These are phyloP conservation scores for Kregervanrija pseudodelftensis DNA, from an alignment of 805 yeast species.

Conservation along the genomic window DNA sequence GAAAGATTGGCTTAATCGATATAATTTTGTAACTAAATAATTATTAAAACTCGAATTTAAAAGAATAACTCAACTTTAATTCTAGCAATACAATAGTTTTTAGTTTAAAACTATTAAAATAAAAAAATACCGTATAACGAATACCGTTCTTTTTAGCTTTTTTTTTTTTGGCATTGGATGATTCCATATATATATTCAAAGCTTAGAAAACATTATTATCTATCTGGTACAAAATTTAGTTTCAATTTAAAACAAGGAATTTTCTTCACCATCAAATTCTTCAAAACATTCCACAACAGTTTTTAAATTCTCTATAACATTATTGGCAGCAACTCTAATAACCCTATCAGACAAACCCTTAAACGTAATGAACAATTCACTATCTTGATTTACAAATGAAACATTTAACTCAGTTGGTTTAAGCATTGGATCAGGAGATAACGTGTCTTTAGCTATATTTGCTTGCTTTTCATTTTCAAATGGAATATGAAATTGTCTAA, in stretches of 20 bases:
- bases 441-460: conserved; percentile 48
- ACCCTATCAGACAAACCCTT: conserved; percentile 64
- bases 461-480: conserved; percentile 57
- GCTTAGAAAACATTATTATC: neutral
- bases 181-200: neutral
- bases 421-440: conserved; percentile 76
- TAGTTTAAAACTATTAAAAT: too few relatives aligned
- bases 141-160: too few relatives aligned
- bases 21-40: too few relatives aligned
- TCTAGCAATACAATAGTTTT: too few relatives aligned
- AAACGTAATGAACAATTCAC: conserved; percentile 39
- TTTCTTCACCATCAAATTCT: conserved; percentile 38
- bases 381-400: conserved; percentile 30
- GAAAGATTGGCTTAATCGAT: conserved; percentile 54
- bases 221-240: too few relatives aligned
- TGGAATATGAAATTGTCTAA: conserved; percentile 49
- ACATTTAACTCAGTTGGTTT: conserved; percentile 59
- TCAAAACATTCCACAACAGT: conserved; percentile 78
- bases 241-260: too few relatives aligned
- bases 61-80: too few relatives aligned
- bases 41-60: too few relatives aligned
- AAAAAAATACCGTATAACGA: too few relatives aligned
- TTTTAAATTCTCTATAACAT: conserved; percentile 67
- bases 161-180: neutral
- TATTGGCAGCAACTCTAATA: conserved; percentile 78